phyloP scores from a whole-genome alignment of 2,329 filamentous ascomycete species.

The Sphaerulina vaccinii region DNA sequence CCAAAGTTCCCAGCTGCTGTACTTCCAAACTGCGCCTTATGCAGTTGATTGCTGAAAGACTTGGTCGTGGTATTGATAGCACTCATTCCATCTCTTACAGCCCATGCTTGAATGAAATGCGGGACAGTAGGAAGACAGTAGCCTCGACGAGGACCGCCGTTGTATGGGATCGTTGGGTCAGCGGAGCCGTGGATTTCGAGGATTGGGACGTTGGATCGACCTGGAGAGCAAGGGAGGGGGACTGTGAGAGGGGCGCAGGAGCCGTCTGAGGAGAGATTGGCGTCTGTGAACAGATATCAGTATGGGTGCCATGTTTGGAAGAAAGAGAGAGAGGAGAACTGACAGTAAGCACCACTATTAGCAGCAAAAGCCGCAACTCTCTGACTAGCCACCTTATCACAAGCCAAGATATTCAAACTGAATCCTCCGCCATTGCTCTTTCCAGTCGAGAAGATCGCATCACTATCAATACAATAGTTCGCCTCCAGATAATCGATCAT shows the following conservation, averaged over 20 bases:
- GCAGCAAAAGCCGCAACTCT: slow-evolving; percentile 52
- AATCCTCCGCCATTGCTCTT: slow-evolving; percentile 56
- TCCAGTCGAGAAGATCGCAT: slow-evolving; percentile 46
- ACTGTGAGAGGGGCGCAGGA: slow-evolving; percentile 26
- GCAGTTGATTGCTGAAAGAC: slow-evolving; percentile 27
- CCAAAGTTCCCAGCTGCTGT: slow-evolving; percentile 34
- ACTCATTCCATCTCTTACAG: slow-evolving; percentile 35
- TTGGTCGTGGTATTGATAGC: slow-evolving; percentile 27
- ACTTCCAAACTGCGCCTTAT: slow-evolving; percentile 28
- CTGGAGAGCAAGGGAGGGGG: slow-evolving; percentile 28
- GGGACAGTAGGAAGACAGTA: slow-evolving; percentile 31
- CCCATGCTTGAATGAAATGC: slow-evolving; percentile 41
- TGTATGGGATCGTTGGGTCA: slow-evolving; percentile 44
- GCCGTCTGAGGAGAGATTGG: slow-evolving; percentile 4
- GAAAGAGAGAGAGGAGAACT: not conserved
- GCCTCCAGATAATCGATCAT: slow-evolving; percentile 42
- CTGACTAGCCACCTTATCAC: slow-evolving; percentile 42
- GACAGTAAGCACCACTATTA: slow-evolving; percentile 48
- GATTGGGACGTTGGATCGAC: slow-evolving; percentile 36
- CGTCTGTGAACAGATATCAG: slow-evolving; percentile 8
- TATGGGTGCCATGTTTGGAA: not conserved
- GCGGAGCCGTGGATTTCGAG: slow-evolving; percentile 46
- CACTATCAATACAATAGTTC: slow-evolving; percentile 46
- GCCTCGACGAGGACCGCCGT: slow-evolving; percentile 36
- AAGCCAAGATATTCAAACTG: slow-evolving; percentile 49